These are phyloP conservation scores for Ogataea paradorogensis DNA, from an alignment of 805 yeast species.

Conservation along the genomic window DNA sequence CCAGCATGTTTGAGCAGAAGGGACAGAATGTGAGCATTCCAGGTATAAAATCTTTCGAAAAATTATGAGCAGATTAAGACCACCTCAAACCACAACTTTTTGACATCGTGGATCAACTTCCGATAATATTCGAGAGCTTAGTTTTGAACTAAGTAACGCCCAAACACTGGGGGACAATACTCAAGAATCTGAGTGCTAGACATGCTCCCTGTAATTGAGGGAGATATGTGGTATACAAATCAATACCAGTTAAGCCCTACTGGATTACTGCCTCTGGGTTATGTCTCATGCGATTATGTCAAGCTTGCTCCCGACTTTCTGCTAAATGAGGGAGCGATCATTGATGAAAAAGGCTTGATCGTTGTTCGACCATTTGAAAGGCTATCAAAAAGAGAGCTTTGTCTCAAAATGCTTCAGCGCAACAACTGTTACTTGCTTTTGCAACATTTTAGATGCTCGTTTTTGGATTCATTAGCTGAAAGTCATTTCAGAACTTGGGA, in stretches of 20 bases:
- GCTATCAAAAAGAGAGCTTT: constrained; percentile 7
- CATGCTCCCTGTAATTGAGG: constrained; percentile 46
- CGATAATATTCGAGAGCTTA: too few species aligned
- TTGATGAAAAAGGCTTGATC: constrained; percentile 11
- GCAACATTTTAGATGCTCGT: constrained; percentile 1
- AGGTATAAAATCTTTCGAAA: background rate
- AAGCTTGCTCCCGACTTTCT: constrained; percentile 9
- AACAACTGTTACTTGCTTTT: constrained; percentile 9
- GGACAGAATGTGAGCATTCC: constrained; percentile 93
- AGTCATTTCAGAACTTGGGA: background rate
- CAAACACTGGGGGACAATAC: too few species aligned
- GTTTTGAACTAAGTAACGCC: too few species aligned
- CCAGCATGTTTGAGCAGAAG: constrained; percentile 86
- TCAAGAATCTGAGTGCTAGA: background rate
- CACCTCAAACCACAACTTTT: background rate
- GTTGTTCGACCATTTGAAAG: constrained; percentile 7
- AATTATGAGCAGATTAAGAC: background rate
- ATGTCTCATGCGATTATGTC: background rate
- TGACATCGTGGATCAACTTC: too few species aligned
- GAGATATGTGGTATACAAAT: constrained; percentile 53
- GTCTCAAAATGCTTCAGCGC: constrained; percentile 10
- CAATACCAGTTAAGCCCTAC: constrained; percentile 64
- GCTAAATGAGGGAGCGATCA: constrained; percentile 6
- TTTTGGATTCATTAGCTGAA: background rate
- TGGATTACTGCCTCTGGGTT: constrained; percentile 50